These are phyloP conservation scores for Nidularia sp. DNA, from an alignment of 768 basidiomycete species.

Conservation along the genomic window DNA sequence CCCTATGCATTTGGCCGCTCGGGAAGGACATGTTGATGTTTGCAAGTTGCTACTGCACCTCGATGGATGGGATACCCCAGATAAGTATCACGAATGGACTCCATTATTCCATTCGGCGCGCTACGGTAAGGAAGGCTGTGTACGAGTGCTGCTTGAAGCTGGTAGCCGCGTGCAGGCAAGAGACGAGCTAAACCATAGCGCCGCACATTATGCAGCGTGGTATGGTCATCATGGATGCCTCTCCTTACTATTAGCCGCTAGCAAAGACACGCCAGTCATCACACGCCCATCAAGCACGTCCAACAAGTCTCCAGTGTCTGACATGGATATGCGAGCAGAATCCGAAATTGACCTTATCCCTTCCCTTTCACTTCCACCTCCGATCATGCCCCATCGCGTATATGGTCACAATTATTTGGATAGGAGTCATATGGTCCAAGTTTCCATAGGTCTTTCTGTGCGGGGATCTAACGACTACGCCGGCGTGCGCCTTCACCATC, in stretches of 20 bases:
- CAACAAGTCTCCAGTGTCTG: slow-evolving; percentile 36
- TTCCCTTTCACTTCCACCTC: slow-evolving; percentile 90
- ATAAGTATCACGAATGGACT: slow-evolving; percentile 99
- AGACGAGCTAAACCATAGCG: slow-evolving; percentile 83
- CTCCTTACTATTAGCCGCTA: slow-evolving; percentile 49
- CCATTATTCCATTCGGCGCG: slow-evolving; percentile 94
- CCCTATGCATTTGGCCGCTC: slow-evolving; percentile 92
- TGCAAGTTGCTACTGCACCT: slow-evolving; percentile 71
- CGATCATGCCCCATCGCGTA: slow-evolving; percentile 95
- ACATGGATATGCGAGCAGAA: slow-evolving; percentile 35
- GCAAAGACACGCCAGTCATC: slow-evolving; percentile 19
- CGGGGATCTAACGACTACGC: slow-evolving; percentile 20
- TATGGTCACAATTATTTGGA: slow-evolving; percentile 97
- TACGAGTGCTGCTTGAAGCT: slow-evolving; percentile 74
- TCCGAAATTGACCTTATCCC: slow-evolving; percentile 90
- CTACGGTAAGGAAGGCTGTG: slow-evolving; percentile 73
- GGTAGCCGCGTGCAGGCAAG: slow-evolving; percentile 69
- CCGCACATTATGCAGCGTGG: slow-evolving; percentile 96
- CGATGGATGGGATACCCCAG: slow-evolving; percentile 80
- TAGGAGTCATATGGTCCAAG: slow-evolving; percentile 78
- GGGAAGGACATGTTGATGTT: slow-evolving; percentile 85
- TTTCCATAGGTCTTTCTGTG: slow-evolving; percentile 74
- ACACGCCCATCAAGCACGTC: slow-evolving; percentile 14
- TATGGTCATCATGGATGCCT: slow-evolving; percentile 80
- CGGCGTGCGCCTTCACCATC: slow-evolving; percentile 68